phyloP scores from a whole-genome alignment of 73 alveolate species.

The Durusdinium trenchii region DNA sequence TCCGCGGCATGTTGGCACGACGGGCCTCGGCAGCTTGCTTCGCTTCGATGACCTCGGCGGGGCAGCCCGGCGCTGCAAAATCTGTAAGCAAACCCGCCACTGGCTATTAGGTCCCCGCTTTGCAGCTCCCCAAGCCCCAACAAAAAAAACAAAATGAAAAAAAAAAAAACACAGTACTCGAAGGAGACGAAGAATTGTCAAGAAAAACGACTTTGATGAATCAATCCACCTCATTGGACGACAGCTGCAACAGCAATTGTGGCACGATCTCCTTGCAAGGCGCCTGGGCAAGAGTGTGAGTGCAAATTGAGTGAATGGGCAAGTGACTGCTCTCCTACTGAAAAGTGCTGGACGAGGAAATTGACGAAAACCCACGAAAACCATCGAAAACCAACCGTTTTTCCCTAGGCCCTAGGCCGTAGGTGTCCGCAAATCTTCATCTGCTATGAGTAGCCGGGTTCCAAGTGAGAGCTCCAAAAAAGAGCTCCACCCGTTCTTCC shows the following conservation, averaged over 20 bases:
- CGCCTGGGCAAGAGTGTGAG: not conserved
- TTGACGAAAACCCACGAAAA: not conserved
- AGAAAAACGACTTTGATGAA: too few relatives aligned
- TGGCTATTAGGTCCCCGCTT: not conserved
- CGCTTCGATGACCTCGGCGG: constrained; percentile 67
- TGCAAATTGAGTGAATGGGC: too few relatives aligned
- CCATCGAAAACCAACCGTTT: not conserved
- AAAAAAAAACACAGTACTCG: not conserved
- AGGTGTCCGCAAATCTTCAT: not conserved
- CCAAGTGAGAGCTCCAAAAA: not conserved
- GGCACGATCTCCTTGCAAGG: constrained; percentile 84
- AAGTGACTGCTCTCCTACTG: not conserved
- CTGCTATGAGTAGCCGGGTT: not conserved
- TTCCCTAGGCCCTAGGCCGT: not conserved
- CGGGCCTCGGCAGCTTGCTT: constrained; percentile 89
- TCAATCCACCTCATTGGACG: constrained; percentile 85
- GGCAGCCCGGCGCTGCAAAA: not conserved
- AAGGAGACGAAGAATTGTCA: too few relatives aligned
- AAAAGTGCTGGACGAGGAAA: not conserved
- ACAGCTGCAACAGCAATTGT: constrained; percentile 64
- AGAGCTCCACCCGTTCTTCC: not conserved
- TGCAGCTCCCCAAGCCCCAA: not conserved
- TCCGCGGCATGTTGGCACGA: too few relatives aligned
- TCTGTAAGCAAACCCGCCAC: not conserved
- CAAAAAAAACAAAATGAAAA: not conserved